Percentiles rank a stretch among this genome's conserved stretches.
These are phyloP conservation scores for Talaromyces borbonicus DNA, from an alignment of 495 filamentous ascomycete species.

Conservation along the genomic window DNA sequence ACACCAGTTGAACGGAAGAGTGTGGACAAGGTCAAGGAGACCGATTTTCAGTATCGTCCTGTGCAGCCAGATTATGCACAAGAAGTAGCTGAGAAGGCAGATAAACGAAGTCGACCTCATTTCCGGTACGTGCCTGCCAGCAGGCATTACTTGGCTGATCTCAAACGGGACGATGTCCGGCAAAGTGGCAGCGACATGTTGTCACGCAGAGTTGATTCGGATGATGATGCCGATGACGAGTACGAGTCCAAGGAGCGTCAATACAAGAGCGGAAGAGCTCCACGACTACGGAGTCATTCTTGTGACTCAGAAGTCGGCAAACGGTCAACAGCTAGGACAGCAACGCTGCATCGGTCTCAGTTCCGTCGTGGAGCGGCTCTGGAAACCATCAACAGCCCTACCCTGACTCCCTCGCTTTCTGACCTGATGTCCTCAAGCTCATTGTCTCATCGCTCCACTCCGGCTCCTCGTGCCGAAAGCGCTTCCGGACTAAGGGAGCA, in stretches of 20 bases:
- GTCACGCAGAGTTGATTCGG: conserved; percentile 11
- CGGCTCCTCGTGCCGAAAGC: not conserved
- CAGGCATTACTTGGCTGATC: conserved; percentile 16
- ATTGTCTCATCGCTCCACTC: not conserved
- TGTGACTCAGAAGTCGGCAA: conserved; percentile 1
- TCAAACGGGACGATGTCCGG: not conserved
- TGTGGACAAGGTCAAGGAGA: not conserved
- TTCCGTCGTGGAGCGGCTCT: not conserved
- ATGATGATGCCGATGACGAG: conserved; percentile 4
- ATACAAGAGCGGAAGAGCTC: not conserved
- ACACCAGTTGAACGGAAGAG: not conserved
- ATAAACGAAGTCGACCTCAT: conserved; percentile 6
- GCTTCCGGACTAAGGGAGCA: not conserved
- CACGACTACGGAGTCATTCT: conserved; percentile 3
- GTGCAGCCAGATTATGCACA: conserved; percentile 8
- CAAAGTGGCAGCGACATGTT: conserved; percentile 9
- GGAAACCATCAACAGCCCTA: conserved; percentile 1
- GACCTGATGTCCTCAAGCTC: not conserved
- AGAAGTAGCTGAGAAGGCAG: conserved; percentile 22
- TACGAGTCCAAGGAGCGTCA: conserved; percentile 3
- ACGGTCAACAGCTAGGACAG: not conserved
- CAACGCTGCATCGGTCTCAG: not conserved
- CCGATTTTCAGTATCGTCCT: conserved; percentile 10
- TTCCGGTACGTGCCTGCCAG: conserved; percentile 30
- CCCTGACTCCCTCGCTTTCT: not conserved